Conservation (phyloP, 2,329 filamentous ascomycete genomes). For the Stachybotrys chartarum region DNA sequence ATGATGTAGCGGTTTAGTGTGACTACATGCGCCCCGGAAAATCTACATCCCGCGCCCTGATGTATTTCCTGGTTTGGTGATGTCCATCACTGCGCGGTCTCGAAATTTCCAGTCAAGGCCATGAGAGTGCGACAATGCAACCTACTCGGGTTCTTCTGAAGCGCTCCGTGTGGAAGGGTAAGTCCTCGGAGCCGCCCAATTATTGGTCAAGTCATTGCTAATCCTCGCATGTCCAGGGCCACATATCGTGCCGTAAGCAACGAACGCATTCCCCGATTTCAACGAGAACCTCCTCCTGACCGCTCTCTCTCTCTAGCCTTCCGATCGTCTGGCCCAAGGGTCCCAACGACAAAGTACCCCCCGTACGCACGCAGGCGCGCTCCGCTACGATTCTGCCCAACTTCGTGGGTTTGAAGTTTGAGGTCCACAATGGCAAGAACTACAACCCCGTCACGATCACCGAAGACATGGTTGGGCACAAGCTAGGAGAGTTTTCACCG, state of each 20-base stretch:
- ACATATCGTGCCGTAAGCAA: conserved; percentile 45
- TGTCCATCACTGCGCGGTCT: background rate
- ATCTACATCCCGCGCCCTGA: background rate
- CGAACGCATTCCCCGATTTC: background rate
- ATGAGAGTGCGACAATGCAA: conserved; percentile 47
- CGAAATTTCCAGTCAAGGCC: conserved; percentile 13
- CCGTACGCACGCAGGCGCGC: conserved; percentile 81
- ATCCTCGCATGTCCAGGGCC: conserved; percentile 30
- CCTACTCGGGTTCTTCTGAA: conserved; percentile 60
- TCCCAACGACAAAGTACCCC: conserved; percentile 55
- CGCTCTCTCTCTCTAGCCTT: conserved; percentile 36
- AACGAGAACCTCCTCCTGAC: conserved; percentile 5
- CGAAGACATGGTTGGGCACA: conserved; percentile 94
- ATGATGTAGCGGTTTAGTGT: too few species aligned
- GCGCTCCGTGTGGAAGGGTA: conserved; percentile 87
- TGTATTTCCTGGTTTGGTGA: background rate
- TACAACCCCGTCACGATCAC: conserved; percentile 80
- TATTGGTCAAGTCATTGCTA: conserved; percentile 5
- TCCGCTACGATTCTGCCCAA: conserved; percentile 85
- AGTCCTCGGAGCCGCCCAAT: conserved; percentile 6
- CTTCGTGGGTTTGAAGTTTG: conserved; percentile 84
- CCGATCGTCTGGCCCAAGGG: conserved; percentile 56
- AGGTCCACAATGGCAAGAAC: conserved; percentile 85
- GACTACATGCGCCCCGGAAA: background rate
- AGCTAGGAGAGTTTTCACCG: conserved; percentile 87